Percentiles rank a stretch among this genome's conserved stretches.
Evolutionary conservation across 78 protist genomes (phyloP).

Genomic region (Dictyostelium firmibasis): DNA sequence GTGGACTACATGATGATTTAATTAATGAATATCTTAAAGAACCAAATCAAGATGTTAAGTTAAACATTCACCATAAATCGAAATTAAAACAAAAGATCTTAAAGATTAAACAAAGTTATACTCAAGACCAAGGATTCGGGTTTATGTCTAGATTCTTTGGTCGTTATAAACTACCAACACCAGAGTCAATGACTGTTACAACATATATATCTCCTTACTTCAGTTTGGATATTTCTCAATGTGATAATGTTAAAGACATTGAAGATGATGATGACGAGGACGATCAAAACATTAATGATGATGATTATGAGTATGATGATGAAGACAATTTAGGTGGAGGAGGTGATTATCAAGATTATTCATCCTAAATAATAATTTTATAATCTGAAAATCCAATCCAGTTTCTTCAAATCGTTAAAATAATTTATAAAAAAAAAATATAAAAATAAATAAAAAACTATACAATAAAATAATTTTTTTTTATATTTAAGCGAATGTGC

Average conservation of each 20-base stretch:
- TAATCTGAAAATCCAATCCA: too few relatives aligned
- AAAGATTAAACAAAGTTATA: slow-evolving; percentile 5
- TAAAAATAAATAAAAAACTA: too few relatives aligned
- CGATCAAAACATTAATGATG: background rate
- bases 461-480: too few relatives aligned
- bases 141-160: slow-evolving; percentile 27
- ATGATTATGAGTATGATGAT: background rate
- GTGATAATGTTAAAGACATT: background rate
- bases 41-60: background rate
- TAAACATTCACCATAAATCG: background rate
- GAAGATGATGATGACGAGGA: background rate
- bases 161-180: slow-evolving; percentile 38
- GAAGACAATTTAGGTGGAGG: background rate
- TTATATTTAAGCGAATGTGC: too few relatives aligned
- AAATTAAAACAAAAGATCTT: slow-evolving; percentile 20
- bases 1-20: slow-evolving; percentile 1
- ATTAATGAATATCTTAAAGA: slow-evolving; percentile 8
- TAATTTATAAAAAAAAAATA: too few relatives aligned
- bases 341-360: background rate
- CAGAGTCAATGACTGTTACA: slow-evolving; percentile 28
- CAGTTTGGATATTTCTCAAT: slow-evolving; percentile 1
- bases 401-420: too few relatives aligned
- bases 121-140: background rate
- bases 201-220: slow-evolving; percentile 39
- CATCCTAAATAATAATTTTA: background rate